Evolutionary conservation across 345 rosid genomes (phyloP).

Genomic region (Syzygium oleosum): DNA sequence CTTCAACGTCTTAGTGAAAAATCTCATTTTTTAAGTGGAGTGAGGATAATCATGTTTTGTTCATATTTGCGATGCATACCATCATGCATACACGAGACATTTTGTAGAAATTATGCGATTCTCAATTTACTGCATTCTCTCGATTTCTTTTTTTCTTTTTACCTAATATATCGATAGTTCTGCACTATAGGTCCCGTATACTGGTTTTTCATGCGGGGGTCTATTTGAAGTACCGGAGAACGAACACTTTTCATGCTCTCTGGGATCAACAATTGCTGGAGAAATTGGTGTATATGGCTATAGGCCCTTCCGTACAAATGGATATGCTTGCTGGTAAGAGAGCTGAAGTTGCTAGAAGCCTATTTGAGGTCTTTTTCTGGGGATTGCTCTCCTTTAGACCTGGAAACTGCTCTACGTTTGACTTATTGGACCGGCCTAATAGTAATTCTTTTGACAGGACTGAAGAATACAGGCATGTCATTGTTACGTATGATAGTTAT

Average conservation of each 20-base stretch:
- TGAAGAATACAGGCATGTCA: neutral
- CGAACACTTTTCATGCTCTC: constrained; percentile 67
- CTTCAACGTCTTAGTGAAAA: neutral
- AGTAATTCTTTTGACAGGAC: too few species aligned
- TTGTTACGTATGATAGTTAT: neutral
- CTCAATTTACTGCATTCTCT: too few species aligned
- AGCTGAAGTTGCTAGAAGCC: constrained; percentile 75
- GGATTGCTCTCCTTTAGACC: constrained; percentile 79
- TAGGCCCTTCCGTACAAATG: constrained; percentile 53
- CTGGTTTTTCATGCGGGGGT: constrained; percentile 91
- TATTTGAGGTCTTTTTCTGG: constrained; percentile 76
- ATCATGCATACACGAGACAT: too few species aligned
- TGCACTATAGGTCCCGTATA: constrained; percentile 54
- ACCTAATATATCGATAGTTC: neutral
- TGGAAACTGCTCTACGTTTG: constrained; percentile 88
- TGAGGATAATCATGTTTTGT: too few species aligned
- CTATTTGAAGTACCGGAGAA: constrained; percentile 77
- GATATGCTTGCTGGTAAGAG: constrained; percentile 97
- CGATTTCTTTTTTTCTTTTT: too few species aligned
- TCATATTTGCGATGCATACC: too few species aligned
- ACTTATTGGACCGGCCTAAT: neutral
- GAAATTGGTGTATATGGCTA: constrained; percentile 40
- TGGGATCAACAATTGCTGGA: constrained; percentile 81
- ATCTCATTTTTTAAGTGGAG: neutral
- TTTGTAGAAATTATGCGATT: too few species aligned